Percentiles rank a stretch among this genome's conserved stretches.
phyloP scores from a whole-genome alignment of 1,284 basidiomycete species.

The Ceratobasidium sp. region DNA sequence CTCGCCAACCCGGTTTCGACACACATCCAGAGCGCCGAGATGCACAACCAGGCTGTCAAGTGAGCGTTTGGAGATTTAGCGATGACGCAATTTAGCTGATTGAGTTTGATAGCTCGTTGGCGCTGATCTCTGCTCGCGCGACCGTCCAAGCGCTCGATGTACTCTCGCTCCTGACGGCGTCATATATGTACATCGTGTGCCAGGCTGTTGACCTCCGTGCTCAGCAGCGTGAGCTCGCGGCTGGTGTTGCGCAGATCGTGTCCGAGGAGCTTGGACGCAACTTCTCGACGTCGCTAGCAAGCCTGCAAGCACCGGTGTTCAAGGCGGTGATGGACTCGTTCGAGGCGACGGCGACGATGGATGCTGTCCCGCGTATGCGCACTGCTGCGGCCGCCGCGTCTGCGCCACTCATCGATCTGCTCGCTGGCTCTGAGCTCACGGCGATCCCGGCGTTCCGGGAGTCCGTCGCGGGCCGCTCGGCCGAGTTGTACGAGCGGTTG shows the following conservation, averaged over 20 bases:
- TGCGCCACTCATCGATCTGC: constrained; percentile 68
- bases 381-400: constrained; percentile 71
- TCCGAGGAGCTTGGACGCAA: constrained; percentile 62
- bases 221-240: constrained; percentile 71
- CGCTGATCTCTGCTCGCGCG: constrained; percentile 80
- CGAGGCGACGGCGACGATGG: constrained; percentile 74
- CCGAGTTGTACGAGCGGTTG: constrained; percentile 62
- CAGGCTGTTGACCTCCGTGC: constrained; percentile 85
- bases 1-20: constrained; percentile 87
- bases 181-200: constrained; percentile 80
- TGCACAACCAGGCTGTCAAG: constrained; percentile 84
- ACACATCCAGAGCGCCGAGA: constrained; percentile 85
- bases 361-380: constrained; percentile 70
- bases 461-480: constrained; percentile 61
- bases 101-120: constrained; percentile 68
- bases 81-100: constrained; percentile 17
- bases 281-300: constrained; percentile 56
- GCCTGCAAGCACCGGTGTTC: constrained; percentile 52
- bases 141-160: constrained; percentile 82
- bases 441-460: constrained; percentile 65
- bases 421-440: constrained; percentile 57
- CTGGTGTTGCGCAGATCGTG: constrained; percentile 62
- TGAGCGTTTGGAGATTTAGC: constrained; percentile 30
- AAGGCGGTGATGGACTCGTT: constrained; percentile 64
- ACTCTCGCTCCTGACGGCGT: constrained; percentile 69